Evolutionary conservation across 1,139 yeast genomes (phyloP).

Genomic region (Debaryomyces robertsiae): DNA sequence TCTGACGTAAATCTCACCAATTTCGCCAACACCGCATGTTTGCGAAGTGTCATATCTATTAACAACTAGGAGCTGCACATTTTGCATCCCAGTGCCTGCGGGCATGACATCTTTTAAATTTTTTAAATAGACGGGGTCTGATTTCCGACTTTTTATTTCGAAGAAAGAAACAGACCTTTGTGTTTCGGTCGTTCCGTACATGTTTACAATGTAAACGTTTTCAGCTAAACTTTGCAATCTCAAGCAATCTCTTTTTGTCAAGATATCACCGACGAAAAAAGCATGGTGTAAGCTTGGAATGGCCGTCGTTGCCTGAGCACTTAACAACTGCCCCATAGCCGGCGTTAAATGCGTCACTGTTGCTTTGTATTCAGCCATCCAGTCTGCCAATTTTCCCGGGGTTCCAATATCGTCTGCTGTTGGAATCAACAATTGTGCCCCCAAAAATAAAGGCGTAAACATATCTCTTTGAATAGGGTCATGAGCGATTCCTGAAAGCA

Average conservation of each 20-base stretch:
- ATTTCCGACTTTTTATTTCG: slow-evolving; percentile 74
- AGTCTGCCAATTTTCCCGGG: slow-evolving; percentile 93
- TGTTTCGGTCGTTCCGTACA: slow-evolving; percentile 99
- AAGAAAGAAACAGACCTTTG: slow-evolving; percentile 96
- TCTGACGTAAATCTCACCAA: slow-evolving; percentile 96
- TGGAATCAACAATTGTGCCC: slow-evolving; percentile 91
- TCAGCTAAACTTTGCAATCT: slow-evolving; percentile 89
- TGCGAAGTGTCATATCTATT: slow-evolving; percentile 85
- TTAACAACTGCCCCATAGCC: slow-evolving; percentile 96
- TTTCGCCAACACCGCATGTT: slow-evolving; percentile 97
- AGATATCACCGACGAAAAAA: slow-evolving; percentile 95
- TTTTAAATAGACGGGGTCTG: slow-evolving; percentile 74
- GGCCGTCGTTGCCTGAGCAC: slow-evolving; percentile 93
- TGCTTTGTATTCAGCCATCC: slow-evolving; percentile 93
- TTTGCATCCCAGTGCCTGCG: slow-evolving; percentile 96
- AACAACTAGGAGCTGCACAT: slow-evolving; percentile 91
- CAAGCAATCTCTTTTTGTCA: slow-evolving; percentile 94
- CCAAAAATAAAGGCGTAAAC: slow-evolving; percentile 95
- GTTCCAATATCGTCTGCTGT: slow-evolving; percentile 98
- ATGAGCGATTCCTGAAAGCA: slow-evolving; percentile 98
- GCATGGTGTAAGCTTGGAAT: slow-evolving; percentile 92
- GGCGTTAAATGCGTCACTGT: slow-evolving; percentile 98
- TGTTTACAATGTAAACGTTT: slow-evolving; percentile 87
- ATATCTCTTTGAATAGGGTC: slow-evolving; percentile 99
- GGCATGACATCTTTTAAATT: slow-evolving; percentile 95